Evolutionary conservation across 345 rosid species (phyloP), one percentile per base, ranked within the genome.

Genomic region (Eutrema heterophyllum): DNA sequence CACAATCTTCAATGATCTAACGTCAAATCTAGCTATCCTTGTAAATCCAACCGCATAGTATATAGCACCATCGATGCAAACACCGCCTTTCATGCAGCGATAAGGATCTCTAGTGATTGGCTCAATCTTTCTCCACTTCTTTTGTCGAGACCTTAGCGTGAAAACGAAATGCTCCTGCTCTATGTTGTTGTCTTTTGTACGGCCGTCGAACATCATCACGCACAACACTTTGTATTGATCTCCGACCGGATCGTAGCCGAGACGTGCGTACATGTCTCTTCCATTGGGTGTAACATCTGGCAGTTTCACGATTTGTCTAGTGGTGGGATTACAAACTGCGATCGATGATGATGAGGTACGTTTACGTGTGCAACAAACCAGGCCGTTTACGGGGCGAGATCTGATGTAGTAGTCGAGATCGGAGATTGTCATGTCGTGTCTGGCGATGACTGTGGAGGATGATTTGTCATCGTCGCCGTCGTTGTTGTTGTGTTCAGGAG

Each of bases 351-450:
- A 4, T 30, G 58, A 7, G 15, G 10, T 24, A 7, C 24, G 51
- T 16, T 1, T 46, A 15, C 9, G 51, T 16, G 3, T 46, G 51
- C 24, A 46, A 46, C 51, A 46, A 5, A 46, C 3, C 24, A 66
- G 55, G 5, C 70, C 70, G 58, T 65, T 50, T 1, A 65, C 58
- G 56, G 54, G 40, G 12, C 8, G 57, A 65, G 33, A 15, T 65
- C 1, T 49, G 58, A 65, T 35, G 33, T 65, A 2, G 51, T 46
- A 46, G 24, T 15, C 24, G 51, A 15, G 3, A 16, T 46, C 68
- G 3, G 41, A 45, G 54, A 64, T 32, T 1, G 68, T 46, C 68
- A 64, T 64, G 68, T 64, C 55, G 43, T 46, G 68, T 64, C 68
- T 64, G 6, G 68, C 46, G 6, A 21, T 2, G 2, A 2, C 16